A percentile compares a stretch with the other conserved stretches of the same genome.
Conservation (phyloP, 1,139 yeast species). For the Zhuliangozyma parablackwelliae region DNA sequence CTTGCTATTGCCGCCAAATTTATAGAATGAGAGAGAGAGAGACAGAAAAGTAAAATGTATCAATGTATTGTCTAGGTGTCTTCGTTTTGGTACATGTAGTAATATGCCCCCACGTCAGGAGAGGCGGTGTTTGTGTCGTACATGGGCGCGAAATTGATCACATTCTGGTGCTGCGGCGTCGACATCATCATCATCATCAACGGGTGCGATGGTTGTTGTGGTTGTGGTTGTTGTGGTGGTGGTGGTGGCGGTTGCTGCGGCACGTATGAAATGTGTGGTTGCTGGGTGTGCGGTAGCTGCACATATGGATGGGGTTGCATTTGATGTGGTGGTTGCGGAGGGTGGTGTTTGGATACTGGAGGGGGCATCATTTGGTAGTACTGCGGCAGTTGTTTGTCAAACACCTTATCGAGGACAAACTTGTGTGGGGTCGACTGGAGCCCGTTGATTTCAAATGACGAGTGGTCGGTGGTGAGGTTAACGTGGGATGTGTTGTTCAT, state of each 20-base stretch:
- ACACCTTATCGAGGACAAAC: slow-evolving; percentile 36
- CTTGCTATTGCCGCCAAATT: slow-evolving; percentile 64
- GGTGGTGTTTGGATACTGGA: slow-evolving; percentile 10
- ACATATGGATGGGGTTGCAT: slow-evolving; percentile 1
- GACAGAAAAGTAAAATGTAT: not conserved
- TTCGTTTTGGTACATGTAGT: not conserved
- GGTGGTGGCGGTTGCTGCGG: slow-evolving; percentile 3
- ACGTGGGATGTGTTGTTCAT: slow-evolving; percentile 21
- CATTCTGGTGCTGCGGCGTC: slow-evolving; percentile 39
- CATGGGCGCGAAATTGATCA: slow-evolving; percentile 4
- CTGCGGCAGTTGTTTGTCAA: slow-evolving; percentile 38
- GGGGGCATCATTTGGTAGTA: slow-evolving; percentile 17
- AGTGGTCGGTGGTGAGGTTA: slow-evolving; percentile 24
- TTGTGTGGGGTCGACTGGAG: slow-evolving; percentile 24
- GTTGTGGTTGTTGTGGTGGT: slow-evolving; percentile 13
- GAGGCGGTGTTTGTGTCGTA: not conserved
- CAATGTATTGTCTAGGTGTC: not conserved
- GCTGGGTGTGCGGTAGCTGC: slow-evolving; percentile 5
- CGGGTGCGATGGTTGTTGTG: slow-evolving; percentile 14
- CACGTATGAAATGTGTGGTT: slow-evolving; percentile 7
- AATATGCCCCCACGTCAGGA: not conserved
- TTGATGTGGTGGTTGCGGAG: slow-evolving; percentile 10
- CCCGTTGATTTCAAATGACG: slow-evolving; percentile 38
- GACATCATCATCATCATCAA: slow-evolving; percentile 40
- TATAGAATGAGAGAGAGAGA: slow-evolving; percentile 30